Conservation (phyloP, 2,329 filamentous ascomycete species). For the Graphilbum sp. region DNA sequence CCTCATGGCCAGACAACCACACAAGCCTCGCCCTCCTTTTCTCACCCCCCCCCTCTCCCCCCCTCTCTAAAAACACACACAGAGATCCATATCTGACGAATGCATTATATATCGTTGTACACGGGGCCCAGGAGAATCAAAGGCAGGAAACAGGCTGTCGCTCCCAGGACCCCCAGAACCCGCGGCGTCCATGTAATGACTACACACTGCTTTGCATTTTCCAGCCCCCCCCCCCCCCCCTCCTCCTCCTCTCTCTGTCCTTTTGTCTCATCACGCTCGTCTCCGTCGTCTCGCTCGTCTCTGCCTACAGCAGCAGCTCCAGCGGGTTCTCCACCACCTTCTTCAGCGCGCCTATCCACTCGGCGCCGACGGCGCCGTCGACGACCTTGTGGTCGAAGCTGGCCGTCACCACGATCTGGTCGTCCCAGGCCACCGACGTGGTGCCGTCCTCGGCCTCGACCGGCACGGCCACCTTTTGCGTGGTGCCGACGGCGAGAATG, state of each 20-base stretch:
- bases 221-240: no score
- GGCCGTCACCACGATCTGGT: constrained; percentile 87
- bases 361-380: constrained; percentile 86
- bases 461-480: constrained; percentile 86
- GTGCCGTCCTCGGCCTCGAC: constrained; percentile 72
- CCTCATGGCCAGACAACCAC: no score
- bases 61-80: no score
- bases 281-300: neutral
- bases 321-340: constrained; percentile 95
- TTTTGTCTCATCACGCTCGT: neutral
- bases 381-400: constrained; percentile 99
- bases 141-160: no score
- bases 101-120: no score
- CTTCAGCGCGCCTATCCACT: constrained; percentile 96
- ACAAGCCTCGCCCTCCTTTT: no score
- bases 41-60: no score
- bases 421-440: constrained; percentile 69
- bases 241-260: neutral
- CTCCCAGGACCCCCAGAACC: no score
- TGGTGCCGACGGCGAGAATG: constrained; percentile 88
- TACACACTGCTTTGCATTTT: no score
- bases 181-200: no score
- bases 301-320: constrained; percentile 63
- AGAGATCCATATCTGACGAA: no score
- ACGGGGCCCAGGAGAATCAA: no score